phyloP scores from a whole-genome alignment of 371 early-diverging fungal genomes.

The Quaeritorhiza haematococci region DNA sequence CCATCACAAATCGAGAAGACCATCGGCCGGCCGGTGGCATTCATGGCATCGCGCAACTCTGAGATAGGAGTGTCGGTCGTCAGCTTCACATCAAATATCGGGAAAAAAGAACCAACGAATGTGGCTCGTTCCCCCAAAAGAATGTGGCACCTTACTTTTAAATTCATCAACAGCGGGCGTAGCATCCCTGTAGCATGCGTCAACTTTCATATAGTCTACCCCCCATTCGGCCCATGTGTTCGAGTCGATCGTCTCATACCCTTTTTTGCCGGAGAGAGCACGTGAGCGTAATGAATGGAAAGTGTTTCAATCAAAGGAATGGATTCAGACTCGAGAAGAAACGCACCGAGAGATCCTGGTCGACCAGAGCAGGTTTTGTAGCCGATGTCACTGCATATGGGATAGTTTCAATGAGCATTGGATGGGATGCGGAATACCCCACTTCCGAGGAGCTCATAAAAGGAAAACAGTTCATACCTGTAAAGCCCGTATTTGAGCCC shows the following conservation, averaged over 20 bases:
- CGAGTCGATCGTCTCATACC: conserved; percentile 39
- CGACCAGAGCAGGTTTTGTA: conserved; percentile 42
- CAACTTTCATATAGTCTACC: conserved; percentile 44
- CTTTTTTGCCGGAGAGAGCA: conserved; percentile 14
- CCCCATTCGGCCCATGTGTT: conserved; percentile 36
- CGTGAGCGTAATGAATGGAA: no score
- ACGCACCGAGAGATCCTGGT: conserved; percentile 35
- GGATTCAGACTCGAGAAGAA: background rate
- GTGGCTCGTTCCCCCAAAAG: background rate
- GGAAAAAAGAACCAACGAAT: background rate
- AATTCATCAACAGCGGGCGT: conserved; percentile 1
- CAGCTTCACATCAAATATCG: background rate
- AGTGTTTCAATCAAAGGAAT: no score
- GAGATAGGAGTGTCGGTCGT: conserved; percentile 4
- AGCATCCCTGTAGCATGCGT: conserved; percentile 37
- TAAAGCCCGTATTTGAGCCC: conserved; percentile 31
- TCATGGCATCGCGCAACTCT: conserved; percentile 36
- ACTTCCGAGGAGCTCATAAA: no score
- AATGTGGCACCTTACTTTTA: background rate
- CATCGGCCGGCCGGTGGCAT: conserved; percentile 38
- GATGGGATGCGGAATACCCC: no score
- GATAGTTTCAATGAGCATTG: no score
- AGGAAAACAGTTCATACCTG: no score
- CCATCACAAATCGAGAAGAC: conserved; percentile 41
- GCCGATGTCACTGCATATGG: conserved; percentile 21